These are phyloP conservation scores for Hyaloscypha hepaticicola DNA, from an alignment of 495 filamentous ascomycete species.

Conservation along the genomic window DNA sequence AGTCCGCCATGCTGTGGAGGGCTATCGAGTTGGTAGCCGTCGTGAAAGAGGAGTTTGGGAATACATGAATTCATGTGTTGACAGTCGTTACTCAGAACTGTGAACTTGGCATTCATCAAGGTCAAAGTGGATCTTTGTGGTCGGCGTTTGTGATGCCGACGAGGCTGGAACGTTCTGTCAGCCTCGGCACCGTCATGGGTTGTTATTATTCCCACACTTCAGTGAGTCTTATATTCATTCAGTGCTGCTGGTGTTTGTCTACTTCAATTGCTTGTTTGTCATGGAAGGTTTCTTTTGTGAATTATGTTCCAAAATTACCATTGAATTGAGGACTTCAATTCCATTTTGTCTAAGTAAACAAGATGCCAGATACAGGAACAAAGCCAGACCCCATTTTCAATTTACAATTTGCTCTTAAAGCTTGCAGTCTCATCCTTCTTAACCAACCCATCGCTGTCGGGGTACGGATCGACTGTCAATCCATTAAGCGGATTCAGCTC, in stretches of 20 bases:
- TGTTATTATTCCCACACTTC: background rate
- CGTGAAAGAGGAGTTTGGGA: background rate
- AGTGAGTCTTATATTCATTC: background rate
- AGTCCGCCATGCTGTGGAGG: slow-evolving; percentile 25
- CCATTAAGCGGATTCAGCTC: slow-evolving; percentile 68
- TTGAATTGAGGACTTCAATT: background rate
- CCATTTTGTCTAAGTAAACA: background rate
- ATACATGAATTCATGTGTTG: background rate
- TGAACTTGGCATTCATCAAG: background rate
- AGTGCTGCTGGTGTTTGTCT: too few species aligned
- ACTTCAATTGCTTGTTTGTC: too few species aligned
- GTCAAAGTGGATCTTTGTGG: background rate
- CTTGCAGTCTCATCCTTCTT: slow-evolving; percentile 46
- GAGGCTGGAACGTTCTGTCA: background rate
- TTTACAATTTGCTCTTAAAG: slow-evolving; percentile 48
- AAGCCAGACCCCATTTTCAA: slow-evolving; percentile 1
- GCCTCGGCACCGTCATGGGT: background rate
- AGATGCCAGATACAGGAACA: background rate
- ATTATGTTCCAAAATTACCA: background rate
- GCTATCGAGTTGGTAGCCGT: slow-evolving; percentile 24
- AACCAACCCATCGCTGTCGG: slow-evolving; percentile 56
- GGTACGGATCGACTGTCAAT: slow-evolving; percentile 65
- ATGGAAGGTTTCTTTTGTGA: background rate
- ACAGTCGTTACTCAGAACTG: background rate
- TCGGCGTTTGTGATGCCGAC: background rate